phyloP scores from a whole-genome alignment of 352 stramenopile genomes.

The Phytophthora citricola region DNA sequence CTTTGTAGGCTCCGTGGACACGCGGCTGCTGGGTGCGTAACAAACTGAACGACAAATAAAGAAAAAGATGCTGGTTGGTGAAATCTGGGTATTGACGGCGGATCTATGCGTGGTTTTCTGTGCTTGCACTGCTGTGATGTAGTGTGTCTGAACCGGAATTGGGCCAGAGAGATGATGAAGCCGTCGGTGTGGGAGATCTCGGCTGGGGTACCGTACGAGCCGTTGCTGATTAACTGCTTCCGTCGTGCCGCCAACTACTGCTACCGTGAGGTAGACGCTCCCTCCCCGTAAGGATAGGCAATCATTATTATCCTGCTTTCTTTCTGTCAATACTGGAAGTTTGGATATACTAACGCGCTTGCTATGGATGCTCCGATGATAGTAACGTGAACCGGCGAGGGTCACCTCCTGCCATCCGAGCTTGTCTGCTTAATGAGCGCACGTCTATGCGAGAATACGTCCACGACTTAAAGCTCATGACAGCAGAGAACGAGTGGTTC shows the following conservation, averaged over 20 bases:
- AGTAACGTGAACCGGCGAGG: constrained; percentile 90
- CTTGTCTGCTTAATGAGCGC: constrained; percentile 82
- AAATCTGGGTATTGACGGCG: constrained; percentile 9
- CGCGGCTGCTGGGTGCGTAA: constrained; percentile 54
- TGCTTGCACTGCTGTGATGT: constrained; percentile 15
- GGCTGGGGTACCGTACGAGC: constrained; percentile 75
- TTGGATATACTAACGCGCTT: constrained; percentile 12
- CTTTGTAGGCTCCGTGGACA: constrained; percentile 70
- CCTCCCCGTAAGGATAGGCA: constrained; percentile 70
- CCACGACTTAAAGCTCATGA: constrained; percentile 81
- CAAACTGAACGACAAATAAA: constrained; percentile 3
- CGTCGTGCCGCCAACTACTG: constrained; percentile 85
- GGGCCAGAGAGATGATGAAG: constrained; percentile 86
- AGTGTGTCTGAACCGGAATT: constrained; percentile 78
- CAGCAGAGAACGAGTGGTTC: constrained; percentile 76
- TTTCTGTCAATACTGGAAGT: not conserved
- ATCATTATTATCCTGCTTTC: constrained; percentile 1
- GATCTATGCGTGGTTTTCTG: constrained; percentile 12
- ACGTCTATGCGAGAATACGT: constrained; percentile 90
- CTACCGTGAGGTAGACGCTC: constrained; percentile 88
- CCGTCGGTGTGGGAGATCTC: constrained; percentile 85
- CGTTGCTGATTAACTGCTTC: constrained; percentile 84
- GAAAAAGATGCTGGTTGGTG: constrained; percentile 11
- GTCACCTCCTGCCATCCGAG: constrained; percentile 83
- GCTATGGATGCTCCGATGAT: constrained; percentile 9